phyloP scores from a whole-genome alignment of 2,329 filamentous ascomycete genomes.

The Chaetomium sp. region DNA sequence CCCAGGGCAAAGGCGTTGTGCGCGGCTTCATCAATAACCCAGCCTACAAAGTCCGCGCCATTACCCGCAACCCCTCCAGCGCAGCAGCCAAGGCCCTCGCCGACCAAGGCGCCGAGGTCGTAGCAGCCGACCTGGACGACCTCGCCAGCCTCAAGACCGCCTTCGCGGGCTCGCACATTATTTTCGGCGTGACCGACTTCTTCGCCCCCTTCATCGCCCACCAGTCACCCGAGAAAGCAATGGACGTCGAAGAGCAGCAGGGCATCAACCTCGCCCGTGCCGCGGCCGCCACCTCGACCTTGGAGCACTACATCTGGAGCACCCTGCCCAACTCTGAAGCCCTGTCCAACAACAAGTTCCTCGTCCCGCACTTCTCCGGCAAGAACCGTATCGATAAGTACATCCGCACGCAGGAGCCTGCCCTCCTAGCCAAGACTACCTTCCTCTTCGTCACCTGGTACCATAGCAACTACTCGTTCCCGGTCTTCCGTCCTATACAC shows the following conservation, averaged over 20 bases:
- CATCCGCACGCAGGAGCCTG: conserved; percentile 4
- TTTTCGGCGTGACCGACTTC: conserved; percentile 52
- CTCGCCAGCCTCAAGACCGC: conserved; percentile 33
- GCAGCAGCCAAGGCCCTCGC: conserved; percentile 35
- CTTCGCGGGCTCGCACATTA: conserved; percentile 41
- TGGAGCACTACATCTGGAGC: conserved; percentile 5
- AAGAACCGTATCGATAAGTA: conserved; percentile 4
- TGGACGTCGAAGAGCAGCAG: conserved; percentile 6
- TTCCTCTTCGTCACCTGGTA: conserved; percentile 4
- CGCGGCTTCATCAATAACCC: conserved; percentile 37
- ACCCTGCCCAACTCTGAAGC: conserved; percentile 1
- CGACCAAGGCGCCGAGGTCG: conserved; percentile 37
- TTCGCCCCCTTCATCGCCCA: conserved; percentile 42
- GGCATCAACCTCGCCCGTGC: conserved; percentile 7
- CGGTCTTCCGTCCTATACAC: conserved; percentile 15
- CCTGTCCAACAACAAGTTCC: neutral
- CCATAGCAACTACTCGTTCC: conserved; percentile 12
- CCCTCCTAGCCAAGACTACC: neutral
- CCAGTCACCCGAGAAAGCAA: conserved; percentile 9
- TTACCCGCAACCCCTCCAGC: conserved; percentile 41
- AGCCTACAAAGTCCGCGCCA: conserved; percentile 39
- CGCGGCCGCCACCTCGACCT: neutral
- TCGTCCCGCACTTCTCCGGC: conserved; percentile 2
- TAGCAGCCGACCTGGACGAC: conserved; percentile 40
- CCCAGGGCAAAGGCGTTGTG: conserved; percentile 48